These are phyloP conservation scores for Fusarium duplospermum DNA, from an alignment of 2,329 filamentous ascomycete species.

Conservation along the genomic window DNA sequence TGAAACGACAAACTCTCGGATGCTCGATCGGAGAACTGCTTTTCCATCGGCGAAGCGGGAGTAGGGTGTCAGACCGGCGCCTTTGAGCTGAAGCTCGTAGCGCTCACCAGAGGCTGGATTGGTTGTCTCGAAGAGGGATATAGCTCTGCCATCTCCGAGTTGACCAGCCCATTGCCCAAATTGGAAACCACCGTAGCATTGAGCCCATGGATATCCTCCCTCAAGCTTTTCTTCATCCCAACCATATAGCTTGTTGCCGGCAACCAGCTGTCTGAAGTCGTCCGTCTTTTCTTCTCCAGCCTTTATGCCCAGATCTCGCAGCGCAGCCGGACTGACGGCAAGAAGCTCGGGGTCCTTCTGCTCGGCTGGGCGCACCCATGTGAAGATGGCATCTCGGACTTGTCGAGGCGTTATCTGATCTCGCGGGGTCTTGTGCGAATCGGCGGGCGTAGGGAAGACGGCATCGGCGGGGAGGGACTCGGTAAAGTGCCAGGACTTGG, in stretches of 20 bases:
- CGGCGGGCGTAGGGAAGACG: constrained; percentile 80
- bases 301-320: constrained; percentile 83
- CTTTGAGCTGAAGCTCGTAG: constrained; percentile 95
- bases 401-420: constrained; percentile 81
- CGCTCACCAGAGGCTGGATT: constrained; percentile 77
- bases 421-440: constrained; percentile 84
- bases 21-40: constrained; percentile 90
- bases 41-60: constrained; percentile 96
- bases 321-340: constrained; percentile 80
- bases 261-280: constrained; percentile 81
- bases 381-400: constrained; percentile 88
- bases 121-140: constrained; percentile 90
- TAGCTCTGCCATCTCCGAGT: constrained; percentile 92
- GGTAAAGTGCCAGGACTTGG: constrained; percentile 74
- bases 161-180: constrained; percentile 95
- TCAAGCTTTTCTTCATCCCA: constrained; percentile 74
- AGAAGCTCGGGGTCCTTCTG: constrained; percentile 81
- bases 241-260: constrained; percentile 85
- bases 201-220: constrained; percentile 95
- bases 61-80: constrained; percentile 92
- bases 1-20: constrained; percentile 92
- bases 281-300: constrained; percentile 75
- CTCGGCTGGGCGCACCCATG: constrained; percentile 86
- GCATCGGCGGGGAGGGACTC: constrained; percentile 80
- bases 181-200: constrained; percentile 91